Conservation (phyloP, 257 asterid genomes). For the Pogostemon cablin region DNA sequence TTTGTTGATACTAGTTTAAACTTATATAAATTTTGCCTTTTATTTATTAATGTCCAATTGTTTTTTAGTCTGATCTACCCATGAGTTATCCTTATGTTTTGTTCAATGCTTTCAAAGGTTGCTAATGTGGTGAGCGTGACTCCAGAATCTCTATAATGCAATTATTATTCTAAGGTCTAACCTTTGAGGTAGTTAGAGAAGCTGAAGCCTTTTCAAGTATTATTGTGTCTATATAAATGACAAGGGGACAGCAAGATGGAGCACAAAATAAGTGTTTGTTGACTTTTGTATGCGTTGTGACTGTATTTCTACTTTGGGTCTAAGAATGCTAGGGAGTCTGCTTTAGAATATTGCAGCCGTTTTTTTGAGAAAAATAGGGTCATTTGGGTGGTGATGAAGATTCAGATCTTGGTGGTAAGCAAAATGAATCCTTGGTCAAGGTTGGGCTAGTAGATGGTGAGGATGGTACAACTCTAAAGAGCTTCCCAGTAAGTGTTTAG, state of each 20-base stretch:
- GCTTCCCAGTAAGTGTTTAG: slow-evolving; percentile 75
- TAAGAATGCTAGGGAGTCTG: slow-evolving; percentile 79
- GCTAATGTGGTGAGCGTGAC: slow-evolving; percentile 22
- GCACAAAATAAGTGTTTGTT: slow-evolving; percentile 71
- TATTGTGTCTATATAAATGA: slow-evolving; percentile 51
- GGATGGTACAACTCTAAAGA: slow-evolving; percentile 59
- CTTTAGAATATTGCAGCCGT: slow-evolving; percentile 84
- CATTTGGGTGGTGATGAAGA: slow-evolving; percentile 89
- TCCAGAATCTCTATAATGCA: slow-evolving; percentile 31
- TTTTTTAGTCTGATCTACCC: background rate
- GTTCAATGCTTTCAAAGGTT: slow-evolving; percentile 36
- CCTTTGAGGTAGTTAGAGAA: slow-evolving; percentile 32
- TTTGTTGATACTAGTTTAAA: background rate
- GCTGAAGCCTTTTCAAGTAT: slow-evolving; percentile 34
- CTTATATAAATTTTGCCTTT: background rate
- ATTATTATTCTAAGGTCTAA: slow-evolving; percentile 32
- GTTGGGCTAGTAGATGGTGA: slow-evolving; percentile 66
- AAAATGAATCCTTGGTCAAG: slow-evolving; percentile 55
- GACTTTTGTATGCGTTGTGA: slow-evolving; percentile 58
- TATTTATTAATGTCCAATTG: slow-evolving; percentile 10
- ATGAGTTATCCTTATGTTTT: slow-evolving; percentile 27
- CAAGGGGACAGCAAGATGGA: slow-evolving; percentile 87
- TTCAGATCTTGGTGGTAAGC: slow-evolving; percentile 65
- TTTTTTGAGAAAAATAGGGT: slow-evolving; percentile 86
- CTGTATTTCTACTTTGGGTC: slow-evolving; percentile 68